Percentiles rank a stretch among this genome's conserved stretches.
Conservation (phyloP, 345 rosid species). For the Crucihimalaya himalaica region DNA sequence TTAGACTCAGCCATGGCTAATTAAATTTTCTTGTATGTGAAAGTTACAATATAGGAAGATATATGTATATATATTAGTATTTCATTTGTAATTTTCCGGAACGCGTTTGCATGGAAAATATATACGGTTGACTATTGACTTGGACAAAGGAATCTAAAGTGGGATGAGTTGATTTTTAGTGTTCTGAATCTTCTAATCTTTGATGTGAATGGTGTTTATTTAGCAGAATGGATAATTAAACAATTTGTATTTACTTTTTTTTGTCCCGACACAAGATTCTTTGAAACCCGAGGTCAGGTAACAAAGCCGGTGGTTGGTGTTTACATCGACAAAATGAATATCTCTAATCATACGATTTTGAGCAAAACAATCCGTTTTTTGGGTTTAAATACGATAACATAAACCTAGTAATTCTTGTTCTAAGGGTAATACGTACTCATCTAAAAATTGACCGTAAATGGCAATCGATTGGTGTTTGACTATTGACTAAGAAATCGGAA, state of each 20-base stretch:
- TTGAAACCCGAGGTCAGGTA: background rate
- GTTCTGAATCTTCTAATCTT: slow-evolving; percentile 15
- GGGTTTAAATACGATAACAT: too few species aligned
- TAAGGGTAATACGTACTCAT: background rate
- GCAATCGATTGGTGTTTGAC: slow-evolving; percentile 9
- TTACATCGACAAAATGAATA: background rate
- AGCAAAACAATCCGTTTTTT: too few species aligned
- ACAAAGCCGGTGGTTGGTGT: background rate
- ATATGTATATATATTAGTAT: background rate
- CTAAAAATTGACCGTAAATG: background rate
- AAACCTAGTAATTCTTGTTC: background rate
- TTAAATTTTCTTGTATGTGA: background rate
- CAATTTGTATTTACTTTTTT: background rate
- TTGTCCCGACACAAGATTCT: background rate
- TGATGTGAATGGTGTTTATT: background rate
- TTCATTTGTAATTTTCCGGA: background rate
- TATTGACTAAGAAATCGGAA: slow-evolving; percentile 9
- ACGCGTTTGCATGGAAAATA: slow-evolving; percentile 26
- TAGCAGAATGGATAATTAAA: background rate
- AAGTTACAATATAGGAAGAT: background rate
- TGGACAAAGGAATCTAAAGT: background rate
- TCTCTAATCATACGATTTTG: background rate
- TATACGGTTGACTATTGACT: slow-evolving; percentile 35
- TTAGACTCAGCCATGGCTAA: slow-evolving; percentile 25
- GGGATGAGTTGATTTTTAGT: slow-evolving; percentile 23